Evolutionary conservation across 2,329 filamentous ascomycete genomes (phyloP), one percentile per base, ranked within the genome.

Genomic region (Claviceps arundinis): DNA sequence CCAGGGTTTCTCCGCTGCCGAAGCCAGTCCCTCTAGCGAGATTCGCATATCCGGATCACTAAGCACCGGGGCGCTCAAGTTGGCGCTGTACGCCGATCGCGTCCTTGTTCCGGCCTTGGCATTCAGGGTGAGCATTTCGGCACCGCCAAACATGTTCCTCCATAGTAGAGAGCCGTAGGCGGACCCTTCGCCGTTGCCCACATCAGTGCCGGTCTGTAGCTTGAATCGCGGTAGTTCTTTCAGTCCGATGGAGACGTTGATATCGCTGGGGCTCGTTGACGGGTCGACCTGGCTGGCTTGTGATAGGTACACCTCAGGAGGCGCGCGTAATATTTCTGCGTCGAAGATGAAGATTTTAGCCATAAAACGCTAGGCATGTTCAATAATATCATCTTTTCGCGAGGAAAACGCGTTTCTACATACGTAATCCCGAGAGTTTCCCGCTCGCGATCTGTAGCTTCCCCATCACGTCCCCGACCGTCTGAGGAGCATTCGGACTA

Each of bases 131-230:
- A 98, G 71, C 52, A 85, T 86, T 72, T 98, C 93, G 24, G 90
- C 93, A 41, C 93, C 93, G 50, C 93, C 93, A 65, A 98, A 88
- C 54, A 98, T 78, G 69, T 98, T 98, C 59, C 93, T 84, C 74
- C 89, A 84, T 50, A 91, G 76, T 45, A 89, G 77, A 59, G 93
- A 91, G 58, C 87, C 84, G 64, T 95, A 97, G 4, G 90, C 91
- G 7, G 90, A 95, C 38, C 91, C 93, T 68, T 98, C 93, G 22
- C 88, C 83, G 63, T 94, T 95, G 56, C 93, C 93, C 46, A 95
- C 77, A 64, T 97, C 91, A 8, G 93, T 97, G 54, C 93, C 93
- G 0, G 90, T 95, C 72, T 95, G 95, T 62, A 97, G 78, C 54
- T 89, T 82, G 62, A 97, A 81, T 41, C 86, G 83, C 37, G 87